Base-by-base conservation (phyloP, 2,329 filamentous ascomycete genomes). In the Colletotrichum phormii region DNA sequence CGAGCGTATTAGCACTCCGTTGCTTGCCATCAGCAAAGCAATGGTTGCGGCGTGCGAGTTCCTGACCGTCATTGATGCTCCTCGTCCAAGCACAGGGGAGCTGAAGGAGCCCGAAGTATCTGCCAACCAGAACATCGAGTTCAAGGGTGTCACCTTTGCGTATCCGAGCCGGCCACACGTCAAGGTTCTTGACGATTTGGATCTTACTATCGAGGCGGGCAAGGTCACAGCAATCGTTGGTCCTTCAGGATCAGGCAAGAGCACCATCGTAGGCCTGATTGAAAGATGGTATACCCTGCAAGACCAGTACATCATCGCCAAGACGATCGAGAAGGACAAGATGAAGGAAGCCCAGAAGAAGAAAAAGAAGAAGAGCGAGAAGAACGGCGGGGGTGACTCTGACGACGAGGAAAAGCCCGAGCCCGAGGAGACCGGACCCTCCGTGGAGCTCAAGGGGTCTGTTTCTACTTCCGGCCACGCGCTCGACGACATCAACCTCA, bases 171-270 rank as follows among this genome's bases (percentile, higher is more conserved):
- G 92, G 13, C 89, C 90, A 0, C 87, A 91, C 71, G 88, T 92
- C 73, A 90, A 89, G 76, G 89, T 94, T 0, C 81, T 94, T 1
- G 87, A 93, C 75, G 82, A 86, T 3, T 80, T 94, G 3, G 86
- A 87, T 76, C 81, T 94, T 9, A 83, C 80, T 0, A 89, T 94
- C 67, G 85, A 89, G 72, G 86, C 89, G 8, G 91, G 91, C 24
- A 92, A 93, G 77, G 88, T 91, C 2, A 94, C 92, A 0, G 93
- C 93, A 2, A 91, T 95, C 22, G 93, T 95, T 24, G 93, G 93
- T 0, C 89, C 92, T 0, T 93, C 91, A 2, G 93, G 93, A 0
- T 91, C 89, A 5, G 93, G 93, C 0, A 95, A 95, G 80, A 93
- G 90, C 63, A 95, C 93, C 0, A 90, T 95, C 31, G 89, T 94